Conservation (phyloP, 257 asterid species). For the Solanum piurae region DNA sequence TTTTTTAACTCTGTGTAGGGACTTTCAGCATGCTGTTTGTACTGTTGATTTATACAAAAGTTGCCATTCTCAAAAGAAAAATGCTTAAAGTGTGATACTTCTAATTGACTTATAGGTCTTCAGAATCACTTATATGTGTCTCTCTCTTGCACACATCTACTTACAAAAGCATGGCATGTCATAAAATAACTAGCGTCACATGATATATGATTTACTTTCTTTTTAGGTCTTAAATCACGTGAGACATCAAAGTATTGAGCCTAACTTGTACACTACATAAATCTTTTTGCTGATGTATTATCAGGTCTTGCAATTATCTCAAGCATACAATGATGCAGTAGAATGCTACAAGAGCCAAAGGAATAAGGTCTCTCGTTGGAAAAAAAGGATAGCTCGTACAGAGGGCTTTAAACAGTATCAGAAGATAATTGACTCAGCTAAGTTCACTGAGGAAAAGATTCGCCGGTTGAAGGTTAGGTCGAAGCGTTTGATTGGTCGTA, state of each 20-base stretch:
- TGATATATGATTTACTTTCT: neutral
- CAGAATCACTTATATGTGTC: neutral
- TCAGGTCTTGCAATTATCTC: slow-evolving; percentile 55
- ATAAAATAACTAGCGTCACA: neutral
- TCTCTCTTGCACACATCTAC: neutral
- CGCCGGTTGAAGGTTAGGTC: slow-evolving; percentile 76
- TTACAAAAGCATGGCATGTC: neutral
- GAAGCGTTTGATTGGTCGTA: slow-evolving; percentile 60
- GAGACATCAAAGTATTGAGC: neutral
- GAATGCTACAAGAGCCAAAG: slow-evolving; percentile 84
- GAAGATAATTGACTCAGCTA: slow-evolving; percentile 66
- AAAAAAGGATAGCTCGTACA: slow-evolving; percentile 72
- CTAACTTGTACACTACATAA: neutral
- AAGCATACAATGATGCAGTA: slow-evolving; percentile 61
- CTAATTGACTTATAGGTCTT: neutral
- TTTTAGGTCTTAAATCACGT: neutral
- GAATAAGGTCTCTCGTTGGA: slow-evolving; percentile 72
- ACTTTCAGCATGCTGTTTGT: neutral
- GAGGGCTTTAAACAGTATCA: slow-evolving; percentile 88
- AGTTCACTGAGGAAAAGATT: slow-evolving; percentile 81
- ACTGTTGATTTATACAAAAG: neutral
- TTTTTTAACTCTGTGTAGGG: neutral
- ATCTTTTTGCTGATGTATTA: slow-evolving; percentile 5
- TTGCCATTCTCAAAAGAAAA: neutral
- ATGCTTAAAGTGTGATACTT: neutral